phyloP scores from a whole-genome alignment of 305 asterid genomes.

The Caryopteris hybrid region DNA sequence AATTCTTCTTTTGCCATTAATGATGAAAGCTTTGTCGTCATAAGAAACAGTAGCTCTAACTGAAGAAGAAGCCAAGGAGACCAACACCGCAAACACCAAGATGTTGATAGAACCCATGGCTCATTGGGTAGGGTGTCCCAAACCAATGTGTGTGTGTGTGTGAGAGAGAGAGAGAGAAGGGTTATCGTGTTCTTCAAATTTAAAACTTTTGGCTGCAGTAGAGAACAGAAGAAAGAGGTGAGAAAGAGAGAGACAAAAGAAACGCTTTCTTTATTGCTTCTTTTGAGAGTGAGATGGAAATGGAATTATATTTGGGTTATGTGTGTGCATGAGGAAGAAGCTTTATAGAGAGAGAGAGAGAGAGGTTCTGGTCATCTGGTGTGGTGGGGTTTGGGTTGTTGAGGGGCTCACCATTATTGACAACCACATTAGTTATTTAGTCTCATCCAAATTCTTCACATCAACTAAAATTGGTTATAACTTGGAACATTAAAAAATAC shows the following conservation, averaged over 20 bases:
- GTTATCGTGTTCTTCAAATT: background rate
- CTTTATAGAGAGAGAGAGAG: background rate
- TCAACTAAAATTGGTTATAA: too few species aligned
- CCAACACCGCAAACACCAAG: constrained; percentile 22
- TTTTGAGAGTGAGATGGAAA: constrained; percentile 28
- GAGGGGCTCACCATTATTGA: too few species aligned
- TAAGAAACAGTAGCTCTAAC: constrained; percentile 62
- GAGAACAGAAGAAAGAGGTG: constrained; percentile 1
- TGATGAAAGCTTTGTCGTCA: constrained; percentile 73
- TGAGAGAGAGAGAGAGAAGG: background rate
- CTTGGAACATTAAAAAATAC: too few species aligned
- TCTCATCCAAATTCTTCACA: background rate
- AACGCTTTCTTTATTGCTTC: constrained; percentile 15
- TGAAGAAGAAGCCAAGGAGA: constrained; percentile 30
- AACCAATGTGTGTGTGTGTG: too few species aligned
- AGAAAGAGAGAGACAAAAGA: background rate
- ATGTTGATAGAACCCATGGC: constrained; percentile 20
- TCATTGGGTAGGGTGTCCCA: too few species aligned
- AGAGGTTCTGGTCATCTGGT: background rate
- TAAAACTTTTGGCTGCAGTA: background rate
- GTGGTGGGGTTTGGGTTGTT: too few species aligned
- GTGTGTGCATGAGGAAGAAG: too few species aligned
- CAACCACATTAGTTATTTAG: background rate
- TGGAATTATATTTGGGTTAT: constrained; percentile 16
- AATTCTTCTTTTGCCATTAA: constrained; percentile 67